Evolutionary conservation across 179 eudicot species (phyloP).

Genomic region (Dionaea muscipula): DNA sequence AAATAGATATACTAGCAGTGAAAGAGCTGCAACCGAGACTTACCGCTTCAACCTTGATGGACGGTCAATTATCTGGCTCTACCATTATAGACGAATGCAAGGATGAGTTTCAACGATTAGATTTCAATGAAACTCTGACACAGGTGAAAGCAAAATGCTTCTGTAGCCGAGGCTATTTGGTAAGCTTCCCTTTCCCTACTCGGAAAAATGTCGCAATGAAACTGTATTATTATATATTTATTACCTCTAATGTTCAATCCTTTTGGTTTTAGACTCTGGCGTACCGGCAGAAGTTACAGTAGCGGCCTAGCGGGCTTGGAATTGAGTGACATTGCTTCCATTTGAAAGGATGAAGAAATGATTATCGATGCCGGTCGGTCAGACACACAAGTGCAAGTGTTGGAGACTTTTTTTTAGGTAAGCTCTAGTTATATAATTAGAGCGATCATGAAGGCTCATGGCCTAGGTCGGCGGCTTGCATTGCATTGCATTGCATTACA

Average conservation of each 20-base stretch:
- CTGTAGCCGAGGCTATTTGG: conserved; percentile 40
- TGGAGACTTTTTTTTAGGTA: no score
- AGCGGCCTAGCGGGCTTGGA: background rate
- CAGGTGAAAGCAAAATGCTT: conserved; percentile 25
- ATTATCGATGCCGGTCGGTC: no score
- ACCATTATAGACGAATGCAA: conserved; percentile 23
- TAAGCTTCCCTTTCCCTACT: conserved; percentile 16
- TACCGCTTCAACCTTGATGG: conserved; percentile 13
- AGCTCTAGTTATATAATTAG: no score
- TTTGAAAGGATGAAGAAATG: conserved; percentile 1
- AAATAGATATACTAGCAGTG: conserved; percentile 39
- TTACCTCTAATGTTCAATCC: background rate
- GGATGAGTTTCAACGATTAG: conserved; percentile 35
- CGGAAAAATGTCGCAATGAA: background rate
- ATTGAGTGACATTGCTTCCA: background rate
- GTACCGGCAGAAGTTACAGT: conserved; percentile 30
- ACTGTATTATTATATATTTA: no score
- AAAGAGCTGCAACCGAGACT: conserved; percentile 23
- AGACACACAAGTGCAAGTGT: no score
- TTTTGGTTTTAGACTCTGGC: conserved; percentile 39
- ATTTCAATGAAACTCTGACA: conserved; percentile 38
- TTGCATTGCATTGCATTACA: no score
- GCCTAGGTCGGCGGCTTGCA: no score
- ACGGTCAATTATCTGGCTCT: conserved; percentile 9
- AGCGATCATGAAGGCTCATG: no score